Base-by-base conservation (phyloP, 106 monocot species). In the Apostasia ramifera region DNA sequence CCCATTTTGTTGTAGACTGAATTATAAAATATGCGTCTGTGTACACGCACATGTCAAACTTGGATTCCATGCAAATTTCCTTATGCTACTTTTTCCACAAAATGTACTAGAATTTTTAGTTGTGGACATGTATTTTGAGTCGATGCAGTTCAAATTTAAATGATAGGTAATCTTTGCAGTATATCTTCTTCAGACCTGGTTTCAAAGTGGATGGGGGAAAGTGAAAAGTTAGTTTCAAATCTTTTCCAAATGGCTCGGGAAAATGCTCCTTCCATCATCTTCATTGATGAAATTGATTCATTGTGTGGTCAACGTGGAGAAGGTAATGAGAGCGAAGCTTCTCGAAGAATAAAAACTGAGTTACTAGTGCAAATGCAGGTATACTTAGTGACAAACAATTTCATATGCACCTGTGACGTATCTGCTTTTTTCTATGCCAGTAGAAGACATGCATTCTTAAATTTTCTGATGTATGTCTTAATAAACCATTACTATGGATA, bases 291-390 rank as follows among this genome's bases (percentile, higher is more conserved):
- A 74, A 82, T 86, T 47, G 86, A 86, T 82, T 86, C 86, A 1
- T 67, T 86, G 13, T 79, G 79, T 77, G 86, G 86, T 48, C 76
- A 77, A 47, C 86, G 86, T 67, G 86, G 86, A 71, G 86, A 86
- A 77, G 83, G 86, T 47, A 86, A 89, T 80, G 93, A 93, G 70
- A 93, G 93, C 77, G 93, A 93, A 78, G 93, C 93, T 64, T 93
- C 93, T 74, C 81, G 93, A 44, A 81, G 93, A 46, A 93, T 93
- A 54, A 93, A 93, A 73, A 93, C 93, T 53, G 93, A 93, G 74
- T 79, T 93, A 69, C 93, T 93, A 76, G 93, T 93, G n/a, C 93
- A 93, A 63, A 93, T 93, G 93, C 93, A 93, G 93, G 93, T 86
- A 70, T 67, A 15, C 40, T 41, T 52, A 39, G n/a, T 43, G 41